phyloP scores from a whole-genome alignment of 805 yeast species.

The Saccharomycopsis sp. region DNA sequence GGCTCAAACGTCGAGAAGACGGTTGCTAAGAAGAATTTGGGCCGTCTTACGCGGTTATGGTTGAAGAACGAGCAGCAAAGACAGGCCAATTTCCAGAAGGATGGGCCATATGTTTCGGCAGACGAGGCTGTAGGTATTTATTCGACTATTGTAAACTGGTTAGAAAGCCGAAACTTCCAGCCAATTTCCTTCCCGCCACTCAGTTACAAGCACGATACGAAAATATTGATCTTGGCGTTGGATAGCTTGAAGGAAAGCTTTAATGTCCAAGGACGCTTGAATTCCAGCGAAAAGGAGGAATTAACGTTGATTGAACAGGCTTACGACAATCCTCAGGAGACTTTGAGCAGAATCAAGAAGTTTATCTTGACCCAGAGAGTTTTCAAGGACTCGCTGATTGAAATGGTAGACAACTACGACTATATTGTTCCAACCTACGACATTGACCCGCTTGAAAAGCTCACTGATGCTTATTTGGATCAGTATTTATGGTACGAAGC shows the following conservation, averaged over 20 bases:
- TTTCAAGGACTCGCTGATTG: constrained; percentile 80
- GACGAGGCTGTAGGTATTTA: constrained; percentile 85
- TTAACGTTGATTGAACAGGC: constrained; percentile 92
- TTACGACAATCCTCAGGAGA: constrained; percentile 94
- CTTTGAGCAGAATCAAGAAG: constrained; percentile 76
- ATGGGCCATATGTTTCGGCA: constrained; percentile 83
- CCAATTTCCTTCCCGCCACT: constrained; percentile 94
- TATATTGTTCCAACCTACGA: constrained; percentile 80
- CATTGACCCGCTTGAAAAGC: constrained; percentile 87
- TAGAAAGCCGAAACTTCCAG: constrained; percentile 72
- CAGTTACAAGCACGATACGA: constrained; percentile 89
- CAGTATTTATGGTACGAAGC: constrained; percentile 97
- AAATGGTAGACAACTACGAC: constrained; percentile 87
- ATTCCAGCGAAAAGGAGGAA: constrained; percentile 86
- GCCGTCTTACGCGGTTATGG: constrained; percentile 89
- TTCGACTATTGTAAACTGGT: constrained; percentile 86
- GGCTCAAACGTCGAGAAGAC: constrained; percentile 96
- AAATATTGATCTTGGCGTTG: constrained; percentile 78
- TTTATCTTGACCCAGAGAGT: constrained; percentile 81
- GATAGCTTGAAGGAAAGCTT: constrained; percentile 82
- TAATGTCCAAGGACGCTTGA: constrained; percentile 67
- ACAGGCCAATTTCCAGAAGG: constrained; percentile 68
- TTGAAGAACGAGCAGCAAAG: constrained; percentile 86
- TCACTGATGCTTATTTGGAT: constrained; percentile 92
- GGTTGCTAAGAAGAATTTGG: constrained; percentile 87